A percentile compares a stretch with the other conserved stretches of the same genome.
Evolutionary conservation across 139 green algal genomes (phyloP).

Genomic region (Spirogloea muscicola): DNA sequence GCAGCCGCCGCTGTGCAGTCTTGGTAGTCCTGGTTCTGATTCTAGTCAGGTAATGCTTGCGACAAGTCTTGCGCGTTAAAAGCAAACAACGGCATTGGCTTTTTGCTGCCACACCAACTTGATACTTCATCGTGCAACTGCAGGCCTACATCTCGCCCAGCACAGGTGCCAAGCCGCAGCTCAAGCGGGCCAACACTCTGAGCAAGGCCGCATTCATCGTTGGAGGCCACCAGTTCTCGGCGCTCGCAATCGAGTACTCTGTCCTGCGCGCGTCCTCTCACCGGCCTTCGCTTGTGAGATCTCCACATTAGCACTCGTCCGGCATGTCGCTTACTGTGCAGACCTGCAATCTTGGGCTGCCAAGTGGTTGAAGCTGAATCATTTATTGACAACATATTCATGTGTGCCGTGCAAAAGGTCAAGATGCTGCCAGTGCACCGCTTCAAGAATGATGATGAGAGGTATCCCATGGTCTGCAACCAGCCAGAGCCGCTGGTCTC

Average conservation of each 20-base stretch:
- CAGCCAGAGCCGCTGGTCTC: slow-evolving; percentile 11
- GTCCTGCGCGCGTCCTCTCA: background rate
- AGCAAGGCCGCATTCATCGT: background rate
- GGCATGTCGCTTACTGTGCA: background rate
- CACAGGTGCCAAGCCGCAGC: too few relatives aligned
- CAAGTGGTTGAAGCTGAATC: background rate
- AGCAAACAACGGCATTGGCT: too few relatives aligned
- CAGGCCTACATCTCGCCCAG: too few relatives aligned
- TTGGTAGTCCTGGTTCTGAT: too few relatives aligned
- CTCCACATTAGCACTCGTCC: background rate
- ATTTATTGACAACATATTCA: background rate
- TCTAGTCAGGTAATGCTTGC: too few relatives aligned
- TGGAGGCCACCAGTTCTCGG: background rate
- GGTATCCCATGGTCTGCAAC: background rate
- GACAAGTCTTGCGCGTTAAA: too few relatives aligned
- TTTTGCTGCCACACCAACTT: too few relatives aligned
- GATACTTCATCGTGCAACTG: too few relatives aligned
- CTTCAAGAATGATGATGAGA: background rate
- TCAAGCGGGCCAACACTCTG: background rate
- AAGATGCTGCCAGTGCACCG: background rate
- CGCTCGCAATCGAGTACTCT: slow-evolving; percentile 4
- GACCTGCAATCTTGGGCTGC: background rate
- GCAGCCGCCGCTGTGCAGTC: too few relatives aligned
- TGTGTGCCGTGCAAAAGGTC: background rate
- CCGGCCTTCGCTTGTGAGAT: slow-evolving; percentile 1